Base-by-base conservation (phyloP, 2,329 filamentous ascomycete genomes). In the Calonectria fujianensis region DNA sequence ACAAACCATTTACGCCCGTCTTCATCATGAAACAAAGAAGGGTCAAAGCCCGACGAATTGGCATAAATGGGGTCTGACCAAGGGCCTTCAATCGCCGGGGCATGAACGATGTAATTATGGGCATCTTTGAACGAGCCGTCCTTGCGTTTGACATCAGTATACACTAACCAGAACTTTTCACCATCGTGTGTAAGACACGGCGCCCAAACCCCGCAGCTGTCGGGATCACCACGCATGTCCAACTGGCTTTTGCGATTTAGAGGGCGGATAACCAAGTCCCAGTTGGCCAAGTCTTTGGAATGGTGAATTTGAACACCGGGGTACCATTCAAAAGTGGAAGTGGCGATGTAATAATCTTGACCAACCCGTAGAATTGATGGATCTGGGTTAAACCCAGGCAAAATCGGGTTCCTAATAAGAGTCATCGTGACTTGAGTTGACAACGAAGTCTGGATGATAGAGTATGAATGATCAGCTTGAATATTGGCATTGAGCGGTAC, bases 101-200 rank as follows among this genome's bases (percentile, higher is more conserved):
- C 87, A 41, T 80, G 89, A 69, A 93, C 89, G 73, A 93, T 92
- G 80, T 93, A 93, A 79, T 93, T 93, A 76, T 89, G 91, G 1
- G 90, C 88, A 78, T 93, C 91, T 81, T 92, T 92, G 87, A 92
- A 93, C 3, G 89, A 90, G 16, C 91, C 92, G 77, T 93, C 92
- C 81, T 93, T 93, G 76, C 91, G 90, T 84, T 93, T 93, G 20
- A 93, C 91, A 78, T 93, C 91, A 1, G 91, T 92, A 81, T 92
- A 93, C 2, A 93, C 91, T 7, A 93, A 88, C 87, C 89, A 93
- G 83, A 92, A 93, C 69, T 84, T 88, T 3, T 88, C 85, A 59
- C 90, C 91, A 76, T 93, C 91, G 76, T 93, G 90, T 0, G 88
- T 90, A 27, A 93, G 86, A 78, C 91, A 93, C 0, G 92, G 92